These are phyloP conservation scores for Laguncularia racemosa DNA, from an alignment of 345 rosid species.

Conservation along the genomic window DNA sequence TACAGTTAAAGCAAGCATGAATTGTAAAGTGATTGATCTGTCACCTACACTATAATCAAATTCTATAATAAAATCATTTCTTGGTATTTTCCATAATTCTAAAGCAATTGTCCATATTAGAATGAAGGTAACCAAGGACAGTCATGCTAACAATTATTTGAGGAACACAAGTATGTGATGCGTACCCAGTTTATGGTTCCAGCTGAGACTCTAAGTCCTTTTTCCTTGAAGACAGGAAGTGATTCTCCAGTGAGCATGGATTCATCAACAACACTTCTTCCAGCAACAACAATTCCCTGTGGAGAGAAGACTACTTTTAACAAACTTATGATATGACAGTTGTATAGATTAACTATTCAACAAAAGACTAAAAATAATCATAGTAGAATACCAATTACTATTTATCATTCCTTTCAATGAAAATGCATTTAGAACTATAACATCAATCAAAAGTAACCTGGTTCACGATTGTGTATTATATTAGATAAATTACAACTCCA, in stretches of 20 bases:
- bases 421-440: not conserved
- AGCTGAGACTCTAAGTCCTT: constrained; percentile 66
- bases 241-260: constrained; percentile 99
- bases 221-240: constrained; percentile 82
- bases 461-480: no score
- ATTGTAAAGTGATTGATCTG: no score
- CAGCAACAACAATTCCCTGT: constrained; percentile 82
- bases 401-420: no score
- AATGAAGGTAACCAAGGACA: not conserved
- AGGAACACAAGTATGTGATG: constrained; percentile 2
- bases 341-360: no score
- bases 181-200: constrained; percentile 95
- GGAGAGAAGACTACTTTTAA: constrained; percentile 7
- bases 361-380: no score
- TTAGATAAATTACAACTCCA: no score
- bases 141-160: not conserved
- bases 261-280: constrained; percentile 96
- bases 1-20: not conserved
- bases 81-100: no score
- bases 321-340: not conserved
- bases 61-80: no score
- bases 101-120: no score
- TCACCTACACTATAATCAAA: no score
- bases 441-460: not conserved
- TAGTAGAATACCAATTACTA: no score